Base-by-base conservation (phyloP, 2,329 filamentous ascomycete genomes). In the Fusarium gaditjirri region DNA sequence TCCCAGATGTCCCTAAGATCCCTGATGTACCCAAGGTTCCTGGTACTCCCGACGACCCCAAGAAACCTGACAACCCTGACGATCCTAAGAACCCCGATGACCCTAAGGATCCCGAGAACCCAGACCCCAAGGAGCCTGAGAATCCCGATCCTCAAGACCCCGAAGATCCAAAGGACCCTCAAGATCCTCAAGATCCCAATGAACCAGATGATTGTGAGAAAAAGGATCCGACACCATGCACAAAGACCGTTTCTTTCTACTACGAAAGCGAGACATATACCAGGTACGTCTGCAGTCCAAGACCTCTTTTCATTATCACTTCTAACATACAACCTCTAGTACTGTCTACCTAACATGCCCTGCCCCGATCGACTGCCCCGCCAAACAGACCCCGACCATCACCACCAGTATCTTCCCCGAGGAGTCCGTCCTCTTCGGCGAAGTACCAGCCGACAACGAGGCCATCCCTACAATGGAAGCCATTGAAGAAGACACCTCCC, bases 311-410 rank as follows among this genome's bases (percentile, higher is more conserved):
- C 6, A 10, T 31, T 8, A n/a, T 1, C 5, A 8, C 6, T 7
- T 4, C 47, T 60, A 42, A 60, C 29, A 23, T 4, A 19, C 1
- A 4, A 2, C 5, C 11, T 3, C 8, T 4, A 60, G 57, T 13
- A 60, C 57, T 12, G 49, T 56, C 31, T 61, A 56, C 36, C 39
- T 61, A 17, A 61, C 57, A 9, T 61, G 57, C 7, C 49, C 57
- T 16, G 25, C 21, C 1, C 49, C 31, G 0, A 55, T 61, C 47
- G 57, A 61, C 29, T 61, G 57, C 21, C 57, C 57, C 4, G 57
- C 57, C 3, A 56, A 44, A 5, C 19, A 61, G 9, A 36, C 57
- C 23, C 49, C 57, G 6, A 61, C 49, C 16, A 4, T 61, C 23
- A 61, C 57, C 3, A 56, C 57, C 3, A 61, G 57, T 13, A 56